Evolutionary conservation across 352 stramenopile species (phyloP), one percentile per base, ranked within the genome.

Genomic region (Pythium inflatum): DNA sequence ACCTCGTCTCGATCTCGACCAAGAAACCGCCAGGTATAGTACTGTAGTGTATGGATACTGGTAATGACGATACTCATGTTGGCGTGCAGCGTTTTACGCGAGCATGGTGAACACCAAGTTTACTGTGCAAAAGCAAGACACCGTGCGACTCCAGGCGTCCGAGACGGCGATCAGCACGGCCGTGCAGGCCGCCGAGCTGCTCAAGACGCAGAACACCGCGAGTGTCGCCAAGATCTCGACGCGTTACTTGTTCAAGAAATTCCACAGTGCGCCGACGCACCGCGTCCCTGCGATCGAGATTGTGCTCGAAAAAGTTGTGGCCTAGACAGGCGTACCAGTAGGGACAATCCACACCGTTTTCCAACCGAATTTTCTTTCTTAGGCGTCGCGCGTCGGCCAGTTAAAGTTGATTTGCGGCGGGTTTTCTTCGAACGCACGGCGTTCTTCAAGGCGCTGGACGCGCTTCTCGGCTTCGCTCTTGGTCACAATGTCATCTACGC

Each of bases 51-150:
- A n/a, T n/a, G n/a, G n/a, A n/a, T n/a, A n/a, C n/a, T n/a, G n/a
- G n/a, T n/a, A n/a, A n/a, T n/a, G n/a, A n/a, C n/a, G n/a, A n/a
- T n/a, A n/a, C n/a, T n/a, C n/a, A n/a, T n/a, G n/a, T n/a, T n/a
- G n/a, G n/a, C n/a, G n/a, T n/a, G 2, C 54, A 91, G 85, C 80
- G 41, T 93, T 93, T 70, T 93, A 93, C 60, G 86, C 82, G 22
- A 92, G 87, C 61, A 87, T 92, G 58, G 87, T 93, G 68, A 90
- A 79, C 67, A 90, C 81, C 58, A 93, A 93, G 75, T 91, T 93
- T 55, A 77, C 71, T 38, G 76, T 85, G 49, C 86, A 93, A 51
- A 85, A 89, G 61, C 83, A 91, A 50, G 73, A 86, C 36, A 81
- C 55, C 12, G 62, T 93, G 41, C 81, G 84, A 20, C 73, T 93